phyloP scores from a whole-genome alignment of 805 yeast genomes.

The Pichia eremophila region DNA sequence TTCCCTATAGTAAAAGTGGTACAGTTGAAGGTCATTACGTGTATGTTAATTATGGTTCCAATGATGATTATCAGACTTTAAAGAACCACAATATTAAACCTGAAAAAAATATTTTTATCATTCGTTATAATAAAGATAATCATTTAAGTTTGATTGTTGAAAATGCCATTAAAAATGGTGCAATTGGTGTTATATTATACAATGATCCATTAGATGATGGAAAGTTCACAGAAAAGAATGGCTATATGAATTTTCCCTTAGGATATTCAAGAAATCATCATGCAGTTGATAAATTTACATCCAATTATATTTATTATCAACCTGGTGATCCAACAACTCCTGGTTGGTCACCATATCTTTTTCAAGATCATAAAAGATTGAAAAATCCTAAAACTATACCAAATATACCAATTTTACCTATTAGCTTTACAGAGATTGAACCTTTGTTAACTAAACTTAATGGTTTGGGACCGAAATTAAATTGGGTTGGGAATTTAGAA shows the following conservation, averaged over 20 bases:
- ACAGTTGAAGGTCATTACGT: constrained; percentile 46
- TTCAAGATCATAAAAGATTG: constrained; percentile 25
- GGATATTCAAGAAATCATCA: constrained; percentile 61
- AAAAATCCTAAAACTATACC: constrained; percentile 37
- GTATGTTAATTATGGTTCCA: constrained; percentile 52
- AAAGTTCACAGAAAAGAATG: constrained; percentile 43
- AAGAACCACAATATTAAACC: constrained; percentile 32
- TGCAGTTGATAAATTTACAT: constrained; percentile 54
- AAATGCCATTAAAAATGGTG: constrained; percentile 55
- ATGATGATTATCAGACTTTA: constrained; percentile 42
- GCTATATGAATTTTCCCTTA: constrained; percentile 47
- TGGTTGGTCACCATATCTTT: constrained; percentile 48
- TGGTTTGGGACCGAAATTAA: constrained; percentile 28
- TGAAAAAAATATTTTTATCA: constrained; percentile 49
- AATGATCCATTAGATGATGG: constrained; percentile 55
- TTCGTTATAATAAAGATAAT: constrained; percentile 37
- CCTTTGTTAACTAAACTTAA: constrained; percentile 32
- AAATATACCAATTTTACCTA: constrained; percentile 44
- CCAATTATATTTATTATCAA: constrained; percentile 43
- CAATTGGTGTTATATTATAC: constrained; percentile 49
- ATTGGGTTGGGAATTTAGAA: constrained; percentile 32
- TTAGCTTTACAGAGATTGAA: constrained; percentile 33
- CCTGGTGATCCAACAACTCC: constrained; percentile 81
- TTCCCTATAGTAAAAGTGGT: constrained; percentile 60
- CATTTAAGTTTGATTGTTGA: constrained; percentile 49